A percentile compares a stretch with the other conserved stretches of the same genome.
Evolutionary conservation across 352 stramenopile species (phyloP).

Genomic region (Globisporangium barbulae): DNA sequence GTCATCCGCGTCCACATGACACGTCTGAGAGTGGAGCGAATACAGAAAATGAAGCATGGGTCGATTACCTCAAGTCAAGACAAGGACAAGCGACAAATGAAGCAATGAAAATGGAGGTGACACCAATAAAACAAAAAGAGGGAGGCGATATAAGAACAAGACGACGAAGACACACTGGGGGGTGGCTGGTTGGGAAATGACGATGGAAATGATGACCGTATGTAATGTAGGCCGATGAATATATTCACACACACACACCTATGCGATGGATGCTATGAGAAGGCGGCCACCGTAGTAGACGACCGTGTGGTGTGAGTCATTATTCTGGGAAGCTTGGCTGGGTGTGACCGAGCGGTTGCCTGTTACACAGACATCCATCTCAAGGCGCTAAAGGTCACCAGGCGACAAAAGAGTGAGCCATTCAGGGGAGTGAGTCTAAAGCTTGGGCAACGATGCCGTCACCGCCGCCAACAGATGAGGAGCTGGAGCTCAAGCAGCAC

Average conservation of each 20-base stretch:
- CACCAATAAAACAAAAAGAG: neutral
- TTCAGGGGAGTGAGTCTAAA: neutral
- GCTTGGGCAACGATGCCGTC: slow-evolving; percentile 9
- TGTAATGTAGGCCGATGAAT: slow-evolving; percentile 18
- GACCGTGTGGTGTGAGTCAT: neutral
- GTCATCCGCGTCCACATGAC: slow-evolving; percentile 19
- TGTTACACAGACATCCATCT: neutral
- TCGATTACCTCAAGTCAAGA: neutral
- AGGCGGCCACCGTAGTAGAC: neutral
- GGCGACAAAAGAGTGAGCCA: no score
- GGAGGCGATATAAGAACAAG: neutral
- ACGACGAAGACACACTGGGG: neutral
- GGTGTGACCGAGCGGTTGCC: neutral
- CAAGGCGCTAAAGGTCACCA: neutral
- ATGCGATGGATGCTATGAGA: slow-evolving; percentile 14
- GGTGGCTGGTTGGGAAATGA: neutral
- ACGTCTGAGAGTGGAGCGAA: neutral
- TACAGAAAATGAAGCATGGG: neutral
- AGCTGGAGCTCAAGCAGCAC: slow-evolving; percentile 63
- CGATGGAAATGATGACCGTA: slow-evolving; percentile 10
- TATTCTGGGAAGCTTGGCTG: neutral
- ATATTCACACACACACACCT: slow-evolving; percentile 12
- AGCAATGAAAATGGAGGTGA: slow-evolving; percentile 2
- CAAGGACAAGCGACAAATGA: neutral
- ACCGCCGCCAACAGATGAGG: slow-evolving; percentile 38